A percentile compares a stretch with the other conserved stretches of the same genome.
Evolutionary conservation across 139 green algal species (phyloP).

Genomic region (Limnomonas spitsbergensis): DNA sequence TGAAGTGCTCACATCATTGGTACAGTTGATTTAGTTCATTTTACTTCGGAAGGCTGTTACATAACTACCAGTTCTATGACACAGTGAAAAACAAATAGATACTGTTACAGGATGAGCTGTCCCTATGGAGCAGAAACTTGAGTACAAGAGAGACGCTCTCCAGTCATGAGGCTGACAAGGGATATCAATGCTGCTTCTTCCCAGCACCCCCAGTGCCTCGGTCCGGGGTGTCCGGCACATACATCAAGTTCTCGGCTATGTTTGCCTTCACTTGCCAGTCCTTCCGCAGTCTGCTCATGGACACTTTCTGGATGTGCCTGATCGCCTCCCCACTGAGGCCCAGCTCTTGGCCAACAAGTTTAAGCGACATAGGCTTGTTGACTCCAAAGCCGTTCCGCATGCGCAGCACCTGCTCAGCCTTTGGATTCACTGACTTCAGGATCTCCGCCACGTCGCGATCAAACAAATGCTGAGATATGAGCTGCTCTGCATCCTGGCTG

Average conservation of each 20-base stretch:
- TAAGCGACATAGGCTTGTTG: background rate
- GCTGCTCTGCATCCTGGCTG: background rate
- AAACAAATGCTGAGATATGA: background rate
- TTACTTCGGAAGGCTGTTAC: too few relatives aligned
- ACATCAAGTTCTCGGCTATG: background rate
- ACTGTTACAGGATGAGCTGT: too few relatives aligned
- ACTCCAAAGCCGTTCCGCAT: background rate
- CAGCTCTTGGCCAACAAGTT: background rate
- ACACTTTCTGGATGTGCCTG: background rate
- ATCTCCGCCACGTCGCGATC: background rate
- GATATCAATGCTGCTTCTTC: background rate
- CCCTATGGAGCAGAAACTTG: too few relatives aligned
- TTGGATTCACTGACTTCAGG: too few relatives aligned
- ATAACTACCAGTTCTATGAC: too few relatives aligned
- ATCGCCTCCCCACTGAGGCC: background rate
- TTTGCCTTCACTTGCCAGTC: background rate
- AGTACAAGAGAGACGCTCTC: too few relatives aligned
- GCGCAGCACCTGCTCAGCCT: background rate
- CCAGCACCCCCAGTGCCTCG: background rate
- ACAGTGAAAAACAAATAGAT: too few relatives aligned
- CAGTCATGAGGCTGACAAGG: too few relatives aligned
- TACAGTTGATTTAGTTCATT: too few relatives aligned
- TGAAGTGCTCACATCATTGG: too few relatives aligned
- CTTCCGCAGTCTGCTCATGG: background rate
- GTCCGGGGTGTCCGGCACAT: background rate